phyloP scores from a whole-genome alignment of 2,329 filamentous ascomycete species.

The Penicillium sp. region DNA sequence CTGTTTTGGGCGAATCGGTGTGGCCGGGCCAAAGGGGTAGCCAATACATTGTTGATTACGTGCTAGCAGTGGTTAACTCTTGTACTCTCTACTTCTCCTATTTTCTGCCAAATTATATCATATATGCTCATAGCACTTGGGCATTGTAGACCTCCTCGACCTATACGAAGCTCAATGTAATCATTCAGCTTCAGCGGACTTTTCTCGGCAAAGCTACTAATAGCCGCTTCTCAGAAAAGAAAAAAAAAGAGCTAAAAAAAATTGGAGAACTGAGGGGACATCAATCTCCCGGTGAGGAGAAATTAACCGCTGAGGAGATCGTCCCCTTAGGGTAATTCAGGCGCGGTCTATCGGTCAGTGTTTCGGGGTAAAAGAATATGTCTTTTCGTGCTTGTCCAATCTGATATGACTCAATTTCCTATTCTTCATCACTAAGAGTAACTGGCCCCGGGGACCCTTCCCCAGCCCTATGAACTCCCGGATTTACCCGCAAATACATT shows the following conservation, averaged over 20 bases:
- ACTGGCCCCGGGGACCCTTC: background rate
- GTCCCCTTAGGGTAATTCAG: background rate
- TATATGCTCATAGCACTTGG: background rate
- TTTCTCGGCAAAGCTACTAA: background rate
- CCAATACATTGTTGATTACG: slow-evolving; percentile 10
- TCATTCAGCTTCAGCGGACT: background rate
- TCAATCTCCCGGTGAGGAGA: slow-evolving; percentile 23
- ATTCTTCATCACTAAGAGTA: background rate
- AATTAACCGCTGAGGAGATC: slow-evolving; percentile 23
- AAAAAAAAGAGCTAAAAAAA: slow-evolving; percentile 6
- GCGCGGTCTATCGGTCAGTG: slow-evolving; percentile 1
- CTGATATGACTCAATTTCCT: background rate
- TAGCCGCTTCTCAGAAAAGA: background rate
- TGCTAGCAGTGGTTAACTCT: background rate
- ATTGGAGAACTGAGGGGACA: slow-evolving; percentile 27
- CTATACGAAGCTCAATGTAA: too few species aligned
- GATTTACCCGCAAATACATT: slow-evolving; percentile 4
- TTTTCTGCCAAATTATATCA: background rate
- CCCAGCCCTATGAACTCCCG: background rate
- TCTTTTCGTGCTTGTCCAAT: background rate
- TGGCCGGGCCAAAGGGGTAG: slow-evolving; percentile 18
- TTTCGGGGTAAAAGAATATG: slow-evolving; percentile 5
- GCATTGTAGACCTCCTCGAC: too few species aligned
- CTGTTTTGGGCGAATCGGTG: slow-evolving; percentile 43
- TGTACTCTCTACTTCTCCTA: slow-evolving; percentile 6